Evolutionary conservation across 345 rosid species (phyloP).

Genomic region (Euphorbia tirucalli): DNA sequence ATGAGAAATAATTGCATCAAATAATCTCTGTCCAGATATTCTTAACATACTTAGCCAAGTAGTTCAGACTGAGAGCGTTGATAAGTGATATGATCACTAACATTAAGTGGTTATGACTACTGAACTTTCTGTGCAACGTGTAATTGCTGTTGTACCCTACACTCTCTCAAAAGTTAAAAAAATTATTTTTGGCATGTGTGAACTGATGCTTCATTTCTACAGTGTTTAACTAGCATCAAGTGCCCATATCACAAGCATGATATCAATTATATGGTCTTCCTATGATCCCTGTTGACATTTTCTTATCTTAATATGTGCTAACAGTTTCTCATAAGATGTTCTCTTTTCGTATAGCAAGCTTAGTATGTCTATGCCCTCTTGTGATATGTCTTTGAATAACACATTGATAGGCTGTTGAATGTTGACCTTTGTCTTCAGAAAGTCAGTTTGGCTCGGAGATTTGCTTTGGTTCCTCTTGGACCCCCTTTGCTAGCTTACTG

Average conservation of each 20-base stretch:
- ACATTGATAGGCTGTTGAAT: constrained; percentile 15
- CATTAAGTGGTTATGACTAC: neutral
- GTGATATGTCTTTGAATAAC: neutral
- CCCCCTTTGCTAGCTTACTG: constrained; percentile 91
- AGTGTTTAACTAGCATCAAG: neutral
- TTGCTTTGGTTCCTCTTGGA: constrained; percentile 98
- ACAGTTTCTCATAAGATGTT: neutral
- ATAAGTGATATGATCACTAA: neutral
- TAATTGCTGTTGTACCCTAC: neutral
- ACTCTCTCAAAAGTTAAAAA: neutral
- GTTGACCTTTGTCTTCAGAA: constrained; percentile 51
- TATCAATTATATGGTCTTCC: neutral
- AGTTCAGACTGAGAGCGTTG: neutral
- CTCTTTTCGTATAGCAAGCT: neutral
- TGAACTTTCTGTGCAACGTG: neutral
- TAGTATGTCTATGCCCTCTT: neutral
- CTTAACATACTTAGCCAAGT: neutral
- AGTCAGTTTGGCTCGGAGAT: constrained; percentile 92
- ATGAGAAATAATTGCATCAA: constrained; percentile 5
- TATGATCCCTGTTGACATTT: neutral
- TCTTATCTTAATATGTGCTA: neutral
- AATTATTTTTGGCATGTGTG: neutral
- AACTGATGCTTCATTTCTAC: neutral
- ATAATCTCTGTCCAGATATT: neutral
- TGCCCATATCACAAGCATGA: neutral